These are phyloP conservation scores for Phytopythium vexans DNA, from an alignment of 352 stramenopile species.

Conservation along the genomic window DNA sequence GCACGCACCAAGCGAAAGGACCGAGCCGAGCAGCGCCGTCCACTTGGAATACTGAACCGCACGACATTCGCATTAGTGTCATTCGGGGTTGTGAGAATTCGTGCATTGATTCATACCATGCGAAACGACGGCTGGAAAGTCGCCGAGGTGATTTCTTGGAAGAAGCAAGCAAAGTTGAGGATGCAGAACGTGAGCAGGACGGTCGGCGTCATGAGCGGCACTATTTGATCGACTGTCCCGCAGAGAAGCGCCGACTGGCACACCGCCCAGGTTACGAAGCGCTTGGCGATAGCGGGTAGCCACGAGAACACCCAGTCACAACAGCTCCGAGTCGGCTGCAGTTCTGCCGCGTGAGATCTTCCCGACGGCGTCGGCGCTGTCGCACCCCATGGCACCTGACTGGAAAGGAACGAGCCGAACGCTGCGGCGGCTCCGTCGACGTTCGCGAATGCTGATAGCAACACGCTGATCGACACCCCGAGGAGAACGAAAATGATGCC, in stretches of 20 bases:
- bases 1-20: slow-evolving; percentile 35
- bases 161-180: slow-evolving; percentile 57
- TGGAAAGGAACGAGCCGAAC: slow-evolving; percentile 9
- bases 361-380: slow-evolving; percentile 1
- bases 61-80: neutral
- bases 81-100: neutral
- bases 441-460: slow-evolving; percentile 49
- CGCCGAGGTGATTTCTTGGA: slow-evolving; percentile 39
- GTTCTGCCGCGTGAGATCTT: neutral
- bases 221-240: slow-evolving; percentile 36
- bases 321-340: neutral
- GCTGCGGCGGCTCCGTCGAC: slow-evolving; percentile 28
- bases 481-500: slow-evolving; percentile 41
- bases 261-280: slow-evolving; percentile 21
- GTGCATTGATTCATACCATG: slow-evolving; percentile 24
- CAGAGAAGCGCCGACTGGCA: slow-evolving; percentile 27
- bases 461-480: slow-evolving; percentile 33
- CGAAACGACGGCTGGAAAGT: slow-evolving; percentile 35
- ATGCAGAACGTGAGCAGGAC: slow-evolving; percentile 47
- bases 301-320: slow-evolving; percentile 1
- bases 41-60: slow-evolving; percentile 40
- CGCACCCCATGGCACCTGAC: neutral
- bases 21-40: slow-evolving; percentile 38
- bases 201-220: slow-evolving; percentile 35
- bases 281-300: neutral